Evolutionary conservation across 2,329 filamentous ascomycete genomes (phyloP).

Genomic region (Monilinia aucupariae): DNA sequence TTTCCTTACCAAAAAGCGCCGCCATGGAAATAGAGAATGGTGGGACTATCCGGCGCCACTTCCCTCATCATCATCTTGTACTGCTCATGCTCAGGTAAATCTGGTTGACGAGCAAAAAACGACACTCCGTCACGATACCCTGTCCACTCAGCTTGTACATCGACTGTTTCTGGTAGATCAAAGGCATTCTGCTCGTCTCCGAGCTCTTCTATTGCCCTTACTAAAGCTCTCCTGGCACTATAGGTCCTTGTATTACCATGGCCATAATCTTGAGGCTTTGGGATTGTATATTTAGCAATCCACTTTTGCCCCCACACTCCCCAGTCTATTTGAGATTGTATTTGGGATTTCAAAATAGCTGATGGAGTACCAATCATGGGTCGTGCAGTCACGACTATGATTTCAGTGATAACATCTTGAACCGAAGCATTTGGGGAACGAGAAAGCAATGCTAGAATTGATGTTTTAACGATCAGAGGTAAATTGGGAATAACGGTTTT

Average conservation of each 20-base stretch:
- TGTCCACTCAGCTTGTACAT: constrained; percentile 71
- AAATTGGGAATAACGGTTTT: constrained; percentile 45
- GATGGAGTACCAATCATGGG: constrained; percentile 46
- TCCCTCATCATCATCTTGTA: constrained; percentile 65
- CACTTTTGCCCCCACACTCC: constrained; percentile 75
- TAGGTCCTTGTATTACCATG: background rate
- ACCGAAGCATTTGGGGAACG: constrained; percentile 67
- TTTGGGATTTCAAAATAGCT: constrained; percentile 58
- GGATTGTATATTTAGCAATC: constrained; percentile 66
- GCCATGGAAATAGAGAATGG: constrained; percentile 69
- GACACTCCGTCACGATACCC: constrained; percentile 56
- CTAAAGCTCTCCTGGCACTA: constrained; percentile 53
- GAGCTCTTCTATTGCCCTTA: constrained; percentile 52
- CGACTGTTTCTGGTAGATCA: constrained; percentile 46
- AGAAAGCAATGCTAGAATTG: constrained; percentile 58
- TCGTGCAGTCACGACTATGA: constrained; percentile 68
- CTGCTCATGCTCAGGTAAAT: constrained; percentile 56
- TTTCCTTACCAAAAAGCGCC: constrained; percentile 48
- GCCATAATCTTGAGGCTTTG: constrained; percentile 48
- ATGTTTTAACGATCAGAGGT: constrained; percentile 57
- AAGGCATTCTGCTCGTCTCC: constrained; percentile 36
- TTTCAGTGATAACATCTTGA: constrained; percentile 70
- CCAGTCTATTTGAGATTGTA: constrained; percentile 53
- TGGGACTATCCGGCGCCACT: constrained; percentile 50
- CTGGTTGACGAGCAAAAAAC: constrained; percentile 46